Evolutionary conservation across 306 rosid species (phyloP).

Genomic region (Castanea crenata): DNA sequence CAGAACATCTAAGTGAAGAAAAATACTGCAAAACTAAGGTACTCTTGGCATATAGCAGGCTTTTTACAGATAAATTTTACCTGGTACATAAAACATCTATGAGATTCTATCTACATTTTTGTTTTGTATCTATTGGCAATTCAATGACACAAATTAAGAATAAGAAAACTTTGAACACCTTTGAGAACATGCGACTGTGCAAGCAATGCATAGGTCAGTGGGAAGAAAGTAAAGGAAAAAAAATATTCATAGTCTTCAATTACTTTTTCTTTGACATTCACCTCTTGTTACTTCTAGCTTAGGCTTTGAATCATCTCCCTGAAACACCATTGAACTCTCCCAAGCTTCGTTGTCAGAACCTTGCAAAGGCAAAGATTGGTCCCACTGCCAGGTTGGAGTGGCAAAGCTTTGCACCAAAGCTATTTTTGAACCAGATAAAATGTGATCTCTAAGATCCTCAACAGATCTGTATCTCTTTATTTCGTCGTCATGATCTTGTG

Average conservation of each 20-base stretch:
- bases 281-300: constrained; percentile 25
- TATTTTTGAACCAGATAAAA: constrained; percentile 35
- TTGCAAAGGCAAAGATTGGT: constrained; percentile 27
- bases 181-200: not conserved
- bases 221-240: constrained; percentile 6
- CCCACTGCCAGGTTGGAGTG: constrained; percentile 32
- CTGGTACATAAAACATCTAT: not conserved
- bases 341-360: constrained; percentile 26
- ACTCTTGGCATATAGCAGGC: constrained; percentile 2
- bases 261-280: constrained; percentile 22
- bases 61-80: not conserved
- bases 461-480: constrained; percentile 33
- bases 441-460: constrained; percentile 31
- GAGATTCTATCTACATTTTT: constrained; percentile 31
- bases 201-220: constrained; percentile 25
- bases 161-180: constrained; percentile 26
- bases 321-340: constrained; percentile 22
- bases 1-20: not conserved
- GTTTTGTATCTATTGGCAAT: constrained; percentile 11
- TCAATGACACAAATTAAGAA: not conserved
- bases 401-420: constrained; percentile 17
- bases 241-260: constrained; percentile 17
- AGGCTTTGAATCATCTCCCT: constrained; percentile 36
- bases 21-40: constrained; percentile 5
- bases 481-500: constrained; percentile 41